Percentiles rank a stretch among this genome's conserved stretches.
These are phyloP conservation scores for Boletellus ananas DNA, from an alignment of 768 basidiomycete genomes.

Conservation along the genomic window DNA sequence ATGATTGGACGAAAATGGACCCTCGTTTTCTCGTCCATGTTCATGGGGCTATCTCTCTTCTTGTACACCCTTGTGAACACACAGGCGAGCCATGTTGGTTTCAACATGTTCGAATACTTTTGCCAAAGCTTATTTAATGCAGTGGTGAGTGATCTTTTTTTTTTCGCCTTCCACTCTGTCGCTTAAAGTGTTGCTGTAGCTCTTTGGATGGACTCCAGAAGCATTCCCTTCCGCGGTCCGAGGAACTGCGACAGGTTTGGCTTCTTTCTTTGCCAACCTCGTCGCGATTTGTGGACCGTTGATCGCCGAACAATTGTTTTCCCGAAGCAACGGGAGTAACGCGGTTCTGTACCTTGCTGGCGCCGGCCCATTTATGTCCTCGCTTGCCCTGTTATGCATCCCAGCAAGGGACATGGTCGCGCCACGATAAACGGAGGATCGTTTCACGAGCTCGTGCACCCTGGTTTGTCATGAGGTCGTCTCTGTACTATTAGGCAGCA, in stretches of 20 bases:
- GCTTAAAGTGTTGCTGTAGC: background rate
- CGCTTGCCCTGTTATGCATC: slow-evolving; percentile 4
- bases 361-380: slow-evolving; percentile 8
- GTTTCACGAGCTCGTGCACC: no score
- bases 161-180: no score
- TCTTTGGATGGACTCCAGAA: slow-evolving; percentile 16
- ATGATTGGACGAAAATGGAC: slow-evolving; percentile 17
- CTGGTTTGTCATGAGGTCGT: no score
- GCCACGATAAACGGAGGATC: background rate
- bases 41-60: slow-evolving; percentile 4
- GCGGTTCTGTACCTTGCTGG: slow-evolving; percentile 12
- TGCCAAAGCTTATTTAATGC: slow-evolving; percentile 9
- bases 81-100: slow-evolving; percentile 8
- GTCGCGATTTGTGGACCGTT: background rate
- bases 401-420: slow-evolving; percentile 15
- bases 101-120: slow-evolving; percentile 9
- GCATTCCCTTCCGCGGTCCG: slow-evolving; percentile 13
- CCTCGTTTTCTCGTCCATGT: slow-evolving; percentile 12
- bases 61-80: slow-evolving; percentile 11
- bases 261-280: slow-evolving; percentile 1
- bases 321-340: background rate
- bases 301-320: slow-evolving; percentile 6
- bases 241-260: slow-evolving; percentile 11
- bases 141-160: background rate
- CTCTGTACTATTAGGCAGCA: no score